Conservation (phyloP, 805 yeast genomes). For the Yarrowia sp. region DNA sequence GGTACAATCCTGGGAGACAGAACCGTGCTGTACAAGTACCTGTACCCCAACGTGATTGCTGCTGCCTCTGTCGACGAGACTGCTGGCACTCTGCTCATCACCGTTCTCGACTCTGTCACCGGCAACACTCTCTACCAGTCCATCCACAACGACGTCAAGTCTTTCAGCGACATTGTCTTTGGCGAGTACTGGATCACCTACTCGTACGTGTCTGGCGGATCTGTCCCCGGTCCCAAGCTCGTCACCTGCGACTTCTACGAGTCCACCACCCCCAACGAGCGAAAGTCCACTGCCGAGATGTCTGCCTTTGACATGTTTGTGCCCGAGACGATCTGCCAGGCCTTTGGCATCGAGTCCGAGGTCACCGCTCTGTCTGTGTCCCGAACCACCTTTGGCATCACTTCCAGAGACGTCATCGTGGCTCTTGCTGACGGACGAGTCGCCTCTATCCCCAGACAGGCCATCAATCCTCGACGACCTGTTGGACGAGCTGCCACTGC, state of each 20-base stretch:
- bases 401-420: conserved; percentile 68
- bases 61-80: conserved; percentile 55
- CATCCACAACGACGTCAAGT: conserved; percentile 54
- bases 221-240: conserved; percentile 61
- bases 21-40: conserved; percentile 80
- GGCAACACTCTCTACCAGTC: conserved; percentile 66
- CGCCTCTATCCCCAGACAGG: conserved; percentile 69
- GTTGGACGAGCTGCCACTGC: conserved; percentile 59
- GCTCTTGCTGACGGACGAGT: conserved; percentile 68
- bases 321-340: conserved; percentile 61
- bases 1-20: conserved; percentile 76
- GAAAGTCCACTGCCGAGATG: conserved; percentile 48
- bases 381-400: conserved; percentile 67
- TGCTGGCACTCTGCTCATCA: conserved; percentile 53
- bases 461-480: conserved; percentile 74
- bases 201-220: conserved; percentile 63
- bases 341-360: conserved; percentile 67
- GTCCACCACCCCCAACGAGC: conserved; percentile 60
- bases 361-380: conserved; percentile 63
- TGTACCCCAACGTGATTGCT: conserved; percentile 71
- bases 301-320: conserved; percentile 52
- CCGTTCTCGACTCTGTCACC: conserved; percentile 69
- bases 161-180: conserved; percentile 60
- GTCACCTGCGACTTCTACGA: conserved; percentile 82
- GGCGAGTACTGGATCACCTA: conserved; percentile 88